Conservation (phyloP, 2,329 filamentous ascomycete genomes). For the Tolypocladium endophyticum region DNA sequence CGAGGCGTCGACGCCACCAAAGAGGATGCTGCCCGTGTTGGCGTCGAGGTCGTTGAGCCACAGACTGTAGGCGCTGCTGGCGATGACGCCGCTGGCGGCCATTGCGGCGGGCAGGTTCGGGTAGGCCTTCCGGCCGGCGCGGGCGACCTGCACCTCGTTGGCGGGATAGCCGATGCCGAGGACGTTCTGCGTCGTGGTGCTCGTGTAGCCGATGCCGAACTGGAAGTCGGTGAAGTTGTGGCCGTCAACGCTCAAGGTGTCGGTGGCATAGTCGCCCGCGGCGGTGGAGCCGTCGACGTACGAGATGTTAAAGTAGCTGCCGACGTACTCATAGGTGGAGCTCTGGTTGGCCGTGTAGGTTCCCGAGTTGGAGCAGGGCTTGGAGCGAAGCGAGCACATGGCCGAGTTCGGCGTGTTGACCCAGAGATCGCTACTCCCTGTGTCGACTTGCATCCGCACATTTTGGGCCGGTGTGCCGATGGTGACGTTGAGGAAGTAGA, state of each 20-base stretch:
- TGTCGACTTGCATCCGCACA: conserved; percentile 52
- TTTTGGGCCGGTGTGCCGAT: conserved; percentile 51
- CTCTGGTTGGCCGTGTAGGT: conserved; percentile 62
- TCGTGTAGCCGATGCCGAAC: conserved; percentile 62
- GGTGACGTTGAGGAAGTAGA: conserved; percentile 54
- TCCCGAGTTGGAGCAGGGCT: conserved; percentile 50
- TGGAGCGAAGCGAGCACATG: conserved; percentile 39
- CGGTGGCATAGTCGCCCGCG: conserved; percentile 68
- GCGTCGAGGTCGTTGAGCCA: conserved; percentile 65
- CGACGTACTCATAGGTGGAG: conserved; percentile 65
- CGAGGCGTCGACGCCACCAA: conserved; percentile 61
- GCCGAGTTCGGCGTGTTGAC: conserved; percentile 54
- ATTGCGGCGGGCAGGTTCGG: conserved; percentile 59
- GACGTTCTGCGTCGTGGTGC: conserved; percentile 57
- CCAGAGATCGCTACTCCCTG: conserved; percentile 60
- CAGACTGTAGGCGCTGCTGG: conserved; percentile 60
- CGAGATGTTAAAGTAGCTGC: conserved; percentile 72
- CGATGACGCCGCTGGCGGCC: conserved; percentile 48
- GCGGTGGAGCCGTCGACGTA: conserved; percentile 78
- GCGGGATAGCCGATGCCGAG: conserved; percentile 72
- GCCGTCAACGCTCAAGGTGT: conserved; percentile 53
- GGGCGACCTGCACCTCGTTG: conserved; percentile 66
- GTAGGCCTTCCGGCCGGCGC: conserved; percentile 44
- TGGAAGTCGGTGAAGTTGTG: conserved; percentile 47
- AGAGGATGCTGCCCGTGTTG: conserved; percentile 57